Conservation (phyloP, 1,284 basidiomycete genomes). For the Fomitopsis schrenkii region DNA sequence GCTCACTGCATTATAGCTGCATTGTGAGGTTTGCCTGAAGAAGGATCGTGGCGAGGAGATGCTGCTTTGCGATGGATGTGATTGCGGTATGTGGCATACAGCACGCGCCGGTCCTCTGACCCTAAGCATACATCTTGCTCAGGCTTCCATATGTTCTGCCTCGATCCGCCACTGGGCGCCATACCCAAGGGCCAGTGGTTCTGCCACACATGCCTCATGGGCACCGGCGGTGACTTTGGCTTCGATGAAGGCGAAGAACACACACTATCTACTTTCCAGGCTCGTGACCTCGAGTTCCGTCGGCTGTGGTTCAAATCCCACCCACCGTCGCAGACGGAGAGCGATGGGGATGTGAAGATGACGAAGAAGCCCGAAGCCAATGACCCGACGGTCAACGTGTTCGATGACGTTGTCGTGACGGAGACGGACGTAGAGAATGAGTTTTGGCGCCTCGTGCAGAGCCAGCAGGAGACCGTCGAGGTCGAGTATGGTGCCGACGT, state of each 20-base stretch:
- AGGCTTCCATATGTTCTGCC: slow-evolving; percentile 97
- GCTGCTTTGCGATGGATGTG: slow-evolving; percentile 96
- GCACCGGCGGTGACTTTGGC: slow-evolving; percentile 96
- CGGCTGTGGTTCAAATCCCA: slow-evolving; percentile 85
- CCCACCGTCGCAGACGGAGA: slow-evolving; percentile 39
- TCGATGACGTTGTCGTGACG: slow-evolving; percentile 68
- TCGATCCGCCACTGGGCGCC: slow-evolving; percentile 81
- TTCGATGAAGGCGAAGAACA: slow-evolving; percentile 99
- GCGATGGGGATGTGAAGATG: slow-evolving; percentile 2
- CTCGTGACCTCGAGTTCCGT: slow-evolving; percentile 86
- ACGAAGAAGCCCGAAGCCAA: slow-evolving; percentile 26
- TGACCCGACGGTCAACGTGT: slow-evolving; percentile 42
- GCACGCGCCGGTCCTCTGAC: not conserved
- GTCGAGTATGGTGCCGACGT: slow-evolving; percentile 99
- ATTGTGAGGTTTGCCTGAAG: slow-evolving; percentile 89
- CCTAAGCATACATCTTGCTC: slow-evolving; percentile 1
- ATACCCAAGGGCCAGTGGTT: slow-evolving; percentile 97
- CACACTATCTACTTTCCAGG: slow-evolving; percentile 88
- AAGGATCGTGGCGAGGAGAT: slow-evolving; percentile 88
- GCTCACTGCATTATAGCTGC: slow-evolving; percentile 36
- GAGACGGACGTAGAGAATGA: slow-evolving; percentile 93
- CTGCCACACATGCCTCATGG: slow-evolving; percentile 90
- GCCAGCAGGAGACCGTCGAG: slow-evolving; percentile 88
- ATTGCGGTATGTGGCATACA: slow-evolving; percentile 64
- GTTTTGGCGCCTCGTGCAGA: slow-evolving; percentile 96